Evolutionary conservation across 2,329 filamentous ascomycete genomes (phyloP).

Genomic region (Aureobasidium melanogenum): DNA sequence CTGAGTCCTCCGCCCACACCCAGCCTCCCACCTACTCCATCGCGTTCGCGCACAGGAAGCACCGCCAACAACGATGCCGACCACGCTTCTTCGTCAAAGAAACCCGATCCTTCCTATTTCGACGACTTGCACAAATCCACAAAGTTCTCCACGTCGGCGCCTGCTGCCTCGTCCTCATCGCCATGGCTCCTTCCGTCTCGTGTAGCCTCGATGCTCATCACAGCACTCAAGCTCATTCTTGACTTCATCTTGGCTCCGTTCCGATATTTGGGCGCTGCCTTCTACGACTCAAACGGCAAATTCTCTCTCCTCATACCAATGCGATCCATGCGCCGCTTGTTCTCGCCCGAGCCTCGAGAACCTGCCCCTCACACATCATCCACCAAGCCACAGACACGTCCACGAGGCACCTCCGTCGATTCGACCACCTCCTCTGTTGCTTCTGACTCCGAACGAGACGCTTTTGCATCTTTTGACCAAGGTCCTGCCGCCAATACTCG

Average conservation of each 20-base stretch:
- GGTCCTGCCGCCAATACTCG: slow-evolving; percentile 48
- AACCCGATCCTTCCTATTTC: slow-evolving; percentile 43
- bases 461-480: slow-evolving; percentile 27
- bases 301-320: slow-evolving; percentile 73
- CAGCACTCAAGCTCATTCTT: slow-evolving; percentile 68
- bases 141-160: slow-evolving; percentile 21
- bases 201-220: slow-evolving; percentile 62
- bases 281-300: slow-evolving; percentile 70
- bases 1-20: slow-evolving; percentile 43
- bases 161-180: slow-evolving; percentile 21
- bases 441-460: slow-evolving; percentile 51
- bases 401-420: slow-evolving; percentile 32
- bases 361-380: neutral
- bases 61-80: slow-evolving; percentile 33
- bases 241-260: slow-evolving; percentile 71
- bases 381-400: slow-evolving; percentile 17
- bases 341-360: neutral
- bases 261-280: slow-evolving; percentile 71
- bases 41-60: slow-evolving; percentile 44
- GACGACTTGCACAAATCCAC: slow-evolving; percentile 39
- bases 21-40: slow-evolving; percentile 15
- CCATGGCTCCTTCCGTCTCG: slow-evolving; percentile 54
- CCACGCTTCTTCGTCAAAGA: slow-evolving; percentile 21
- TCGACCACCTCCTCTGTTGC: slow-evolving; percentile 54
- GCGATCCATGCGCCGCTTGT: slow-evolving; percentile 33